These are phyloP conservation scores for Vigna trinervia DNA, from an alignment of 306 rosid species.

Conservation along the genomic window DNA sequence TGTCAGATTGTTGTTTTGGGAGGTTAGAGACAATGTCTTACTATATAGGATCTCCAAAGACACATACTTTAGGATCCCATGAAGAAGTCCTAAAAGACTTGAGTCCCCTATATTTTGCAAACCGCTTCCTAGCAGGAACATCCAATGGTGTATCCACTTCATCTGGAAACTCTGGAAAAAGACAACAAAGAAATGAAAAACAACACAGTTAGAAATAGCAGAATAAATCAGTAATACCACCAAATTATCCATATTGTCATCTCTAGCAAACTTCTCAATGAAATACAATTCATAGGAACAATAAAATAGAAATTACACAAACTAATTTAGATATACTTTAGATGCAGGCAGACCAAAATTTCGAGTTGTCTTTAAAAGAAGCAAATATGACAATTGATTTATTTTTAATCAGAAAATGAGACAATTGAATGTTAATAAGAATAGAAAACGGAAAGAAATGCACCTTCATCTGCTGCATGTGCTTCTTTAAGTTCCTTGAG, in stretches of 20 bases:
- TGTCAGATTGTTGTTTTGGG: conserved; percentile 32
- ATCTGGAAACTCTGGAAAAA: conserved; percentile 83
- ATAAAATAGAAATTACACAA: conserved; percentile 7
- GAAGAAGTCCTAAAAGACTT: conserved; percentile 95
- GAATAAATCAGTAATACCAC: conserved; percentile 10
- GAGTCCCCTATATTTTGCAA: conserved; percentile 92
- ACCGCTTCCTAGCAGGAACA: conserved; percentile 82
- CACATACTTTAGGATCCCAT: conserved; percentile 92
- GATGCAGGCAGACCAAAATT: conserved; percentile 3
- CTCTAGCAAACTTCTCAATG: conserved; percentile 10
- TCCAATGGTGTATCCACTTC: conserved; percentile 97
- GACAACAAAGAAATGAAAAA: conserved; percentile 30
- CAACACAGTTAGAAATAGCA: conserved; percentile 9
- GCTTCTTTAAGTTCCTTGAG: conserved; percentile 84
- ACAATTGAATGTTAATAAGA: conserved; percentile 13
- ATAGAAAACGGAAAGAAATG: conserved; percentile 19
- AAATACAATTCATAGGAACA: neutral
- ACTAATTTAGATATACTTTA: conserved; percentile 1
- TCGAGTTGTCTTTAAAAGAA: neutral
- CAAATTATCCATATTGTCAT: conserved; percentile 12
- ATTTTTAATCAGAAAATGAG: neutral
- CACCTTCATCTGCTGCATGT: conserved; percentile 96
- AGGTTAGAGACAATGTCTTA: conserved; percentile 3
- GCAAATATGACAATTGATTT: neutral
- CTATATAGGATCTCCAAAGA: conserved; percentile 34